Base-by-base conservation (phyloP, 768 basidiomycete species). In the Boletellus sp. region DNA sequence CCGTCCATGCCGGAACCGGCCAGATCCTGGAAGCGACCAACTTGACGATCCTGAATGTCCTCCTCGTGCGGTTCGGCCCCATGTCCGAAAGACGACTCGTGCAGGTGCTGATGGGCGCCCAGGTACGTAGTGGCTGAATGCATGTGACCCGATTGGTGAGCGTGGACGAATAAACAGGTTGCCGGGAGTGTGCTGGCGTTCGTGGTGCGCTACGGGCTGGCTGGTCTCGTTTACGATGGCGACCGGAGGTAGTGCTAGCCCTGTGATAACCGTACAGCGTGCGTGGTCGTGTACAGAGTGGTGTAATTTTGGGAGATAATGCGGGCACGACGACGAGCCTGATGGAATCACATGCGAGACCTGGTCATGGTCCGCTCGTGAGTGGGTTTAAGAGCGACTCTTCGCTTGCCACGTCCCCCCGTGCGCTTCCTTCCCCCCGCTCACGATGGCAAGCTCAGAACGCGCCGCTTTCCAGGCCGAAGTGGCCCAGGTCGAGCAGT, bases 151-250 rank as follows among this genome's bases (percentile, higher is more conserved):
- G 13, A 42, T 11, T 41, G 19, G 43, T 34, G 42, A 28, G 42
- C 39, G 65, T 41, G 28, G 4, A 52, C 19, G 50, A 11, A 32
- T 41, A 19, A 32, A 19, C 50, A 93, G 87, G 67, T 85, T 51
- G 71, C 74, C 10, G 89, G 94, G 39, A 96, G 92, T 67, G 59
- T 80, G 4, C 47, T 89, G 10, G 96, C 91, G 8, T 98, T 98
- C 66, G 73, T 78, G 19, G 79, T 98, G 28, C 77, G 95, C 58
- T 97, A 99, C 60, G 94, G 94, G 9, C 75, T 94, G 12, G 93
- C 92, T 4, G 80, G 87, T 41, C 75, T 95, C 47, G 78, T 96
- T 38, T 99, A 96, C 64, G 94, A 95, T 61, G 93, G 91, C 10
- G 91, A 93, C 71, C 77, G 94, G 64, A 74, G 91, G 64, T 93